Base-by-base conservation (phyloP, 495 filamentous ascomycete genomes). In the Podospora australis region DNA sequence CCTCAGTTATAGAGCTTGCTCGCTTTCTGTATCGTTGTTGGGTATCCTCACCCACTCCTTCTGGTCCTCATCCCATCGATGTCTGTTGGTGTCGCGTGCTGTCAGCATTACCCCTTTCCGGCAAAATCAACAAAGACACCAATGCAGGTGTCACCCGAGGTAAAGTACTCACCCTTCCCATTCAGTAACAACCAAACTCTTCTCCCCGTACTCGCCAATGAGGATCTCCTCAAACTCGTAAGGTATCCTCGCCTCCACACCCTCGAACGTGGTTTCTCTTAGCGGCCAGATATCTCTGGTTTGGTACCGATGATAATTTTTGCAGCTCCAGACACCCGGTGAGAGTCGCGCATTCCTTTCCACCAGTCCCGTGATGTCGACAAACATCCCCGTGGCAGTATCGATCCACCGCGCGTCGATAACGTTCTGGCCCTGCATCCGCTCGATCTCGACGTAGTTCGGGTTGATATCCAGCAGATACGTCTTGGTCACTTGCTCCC, bases 361-460 rank as follows among this genome's bases (percentile, higher is more conserved):
- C 34, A 77, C 78, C 21, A 92, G 63, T 20, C 79, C 88, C n/a
- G 88, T 95, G 60, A 95, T 88, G 58, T 95, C 88, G 60, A 95
- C 83, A 70, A 84, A 95, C 46, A 91, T 69, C 6, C 88, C 88
- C 50, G 81, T 92, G 40, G 67, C 63, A 17, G 77, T 71, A 64
- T 95, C 88, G 52, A 95, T 82, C 85, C 85, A 95, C 16, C 88
- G 71, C 29, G 87, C 88, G 65, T 92, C 88, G 57, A 95, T 95
- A 26, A 92, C 74, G 56, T 95, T 95, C 42, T 70, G 58, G 2
- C 88, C 88, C 52, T 79, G 71, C 11, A 83, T 83, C 24, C 81
- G 70, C 14, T 72, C 71, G 6, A 79, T 66, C 49, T 82, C 72
- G 24, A 67, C 64, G 42, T 77, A 70, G 66, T 81, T 82, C 2